Evolutionary conservation across 1,284 basidiomycete species (phyloP).

Genomic region (Schizophyllum amplum): DNA sequence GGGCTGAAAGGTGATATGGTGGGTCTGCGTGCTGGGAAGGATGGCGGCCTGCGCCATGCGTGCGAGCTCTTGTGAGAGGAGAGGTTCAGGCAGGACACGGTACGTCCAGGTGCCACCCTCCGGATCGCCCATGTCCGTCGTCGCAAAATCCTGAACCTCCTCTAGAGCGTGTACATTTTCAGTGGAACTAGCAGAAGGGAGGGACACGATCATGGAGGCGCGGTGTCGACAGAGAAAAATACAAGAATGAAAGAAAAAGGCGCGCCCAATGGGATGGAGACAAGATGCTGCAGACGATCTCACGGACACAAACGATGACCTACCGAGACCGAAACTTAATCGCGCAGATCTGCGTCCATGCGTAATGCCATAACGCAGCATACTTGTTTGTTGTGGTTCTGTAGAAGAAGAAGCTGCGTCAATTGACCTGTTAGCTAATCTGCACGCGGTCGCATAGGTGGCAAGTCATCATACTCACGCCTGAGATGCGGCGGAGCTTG

Average conservation of each 20-base stretch:
- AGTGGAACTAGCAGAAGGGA: conserved; percentile 32
- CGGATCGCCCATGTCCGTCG: conserved; percentile 50
- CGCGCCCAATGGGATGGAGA: neutral
- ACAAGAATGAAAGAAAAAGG: neutral
- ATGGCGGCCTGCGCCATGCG: conserved; percentile 28
- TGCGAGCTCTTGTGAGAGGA: conserved; percentile 37
- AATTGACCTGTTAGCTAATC: neutral
- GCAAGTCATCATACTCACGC: neutral
- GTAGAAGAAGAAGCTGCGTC: neutral
- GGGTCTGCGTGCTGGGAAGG: conserved; percentile 17
- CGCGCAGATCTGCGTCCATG: neutral
- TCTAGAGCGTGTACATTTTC: conserved; percentile 42
- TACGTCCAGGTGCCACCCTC: conserved; percentile 49
- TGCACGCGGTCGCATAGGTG: neutral
- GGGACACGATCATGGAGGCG: conserved; percentile 9
- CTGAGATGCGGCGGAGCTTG: neutral
- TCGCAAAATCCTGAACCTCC: conserved; percentile 42
- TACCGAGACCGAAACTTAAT: neutral
- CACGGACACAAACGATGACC: neutral
- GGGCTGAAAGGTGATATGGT: conserved; percentile 53
- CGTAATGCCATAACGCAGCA: neutral
- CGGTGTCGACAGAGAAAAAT: neutral
- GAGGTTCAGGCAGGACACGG: conserved; percentile 38
- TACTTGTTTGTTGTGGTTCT: neutral
- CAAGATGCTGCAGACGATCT: neutral